phyloP scores from a whole-genome alignment of 352 stramenopile genomes.

The Phytophthora pluvialis region DNA sequence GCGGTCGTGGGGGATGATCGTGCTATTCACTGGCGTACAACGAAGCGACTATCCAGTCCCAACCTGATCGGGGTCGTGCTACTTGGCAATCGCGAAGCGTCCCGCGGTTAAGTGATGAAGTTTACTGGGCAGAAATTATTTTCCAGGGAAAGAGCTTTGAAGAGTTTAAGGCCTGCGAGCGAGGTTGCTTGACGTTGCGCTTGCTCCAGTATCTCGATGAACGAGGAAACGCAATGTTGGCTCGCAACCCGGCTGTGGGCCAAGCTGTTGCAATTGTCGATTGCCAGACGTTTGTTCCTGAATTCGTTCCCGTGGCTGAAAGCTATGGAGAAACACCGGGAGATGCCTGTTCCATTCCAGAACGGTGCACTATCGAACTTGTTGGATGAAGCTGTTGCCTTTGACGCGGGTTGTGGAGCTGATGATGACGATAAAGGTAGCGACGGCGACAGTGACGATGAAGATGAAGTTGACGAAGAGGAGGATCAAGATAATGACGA shows the following conservation, averaged over 20 bases:
- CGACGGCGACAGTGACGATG: too few relatives aligned
- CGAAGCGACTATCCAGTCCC: constrained; percentile 72
- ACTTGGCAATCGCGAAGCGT: constrained; percentile 54
- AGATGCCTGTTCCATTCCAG: constrained; percentile 80
- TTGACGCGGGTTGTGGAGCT: constrained; percentile 5
- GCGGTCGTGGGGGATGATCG: too few relatives aligned
- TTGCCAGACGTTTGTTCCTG: constrained; percentile 86
- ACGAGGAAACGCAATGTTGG: constrained; percentile 59
- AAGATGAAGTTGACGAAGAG: too few relatives aligned
- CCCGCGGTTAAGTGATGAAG: constrained; percentile 54
- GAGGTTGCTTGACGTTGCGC: constrained; percentile 68
- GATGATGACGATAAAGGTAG: constrained; percentile 14
- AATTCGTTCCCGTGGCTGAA: constrained; percentile 89
- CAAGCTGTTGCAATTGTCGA: constrained; percentile 82
- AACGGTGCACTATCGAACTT: constrained; percentile 79
- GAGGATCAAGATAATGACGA: background rate
- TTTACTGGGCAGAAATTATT: constrained; percentile 82
- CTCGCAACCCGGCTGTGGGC: constrained; percentile 55
- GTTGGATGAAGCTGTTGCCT: constrained; percentile 11
- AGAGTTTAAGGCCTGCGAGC: constrained; percentile 70
- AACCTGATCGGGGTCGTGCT: constrained; percentile 86
- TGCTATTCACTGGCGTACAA: constrained; percentile 87
- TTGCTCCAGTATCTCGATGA: constrained; percentile 78
- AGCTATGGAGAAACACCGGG: constrained; percentile 73
- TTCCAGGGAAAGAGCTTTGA: constrained; percentile 73